Evolutionary conservation across 2,329 filamentous ascomycete species (phyloP).

Genomic region (Phialemoniopsis sp.): DNA sequence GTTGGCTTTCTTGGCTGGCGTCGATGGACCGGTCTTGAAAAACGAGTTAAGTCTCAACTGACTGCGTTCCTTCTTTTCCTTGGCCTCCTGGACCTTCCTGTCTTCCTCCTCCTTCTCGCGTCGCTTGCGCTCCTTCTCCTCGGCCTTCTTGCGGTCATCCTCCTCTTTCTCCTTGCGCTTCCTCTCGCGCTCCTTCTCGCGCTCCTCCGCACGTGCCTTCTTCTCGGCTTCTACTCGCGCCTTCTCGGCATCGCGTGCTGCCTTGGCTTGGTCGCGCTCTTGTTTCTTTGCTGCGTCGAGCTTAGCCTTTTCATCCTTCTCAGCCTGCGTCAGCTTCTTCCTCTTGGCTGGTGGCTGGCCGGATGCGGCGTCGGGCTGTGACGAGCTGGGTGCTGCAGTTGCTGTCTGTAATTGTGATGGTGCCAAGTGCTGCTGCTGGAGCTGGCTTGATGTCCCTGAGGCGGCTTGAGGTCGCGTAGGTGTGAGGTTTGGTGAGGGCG

Average conservation of each 20-base stretch:
- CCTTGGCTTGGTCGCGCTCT: constrained; percentile 24
- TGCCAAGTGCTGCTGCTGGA: not conserved
- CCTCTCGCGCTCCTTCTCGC: constrained; percentile 29
- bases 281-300: constrained; percentile 30
- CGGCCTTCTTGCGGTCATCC: constrained; percentile 19
- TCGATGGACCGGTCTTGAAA: constrained; percentile 32
- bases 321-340: constrained; percentile 35
- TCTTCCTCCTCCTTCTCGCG: constrained; percentile 50
- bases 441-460: not conserved
- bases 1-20: constrained; percentile 36
- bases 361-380: constrained; percentile 7
- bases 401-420: not conserved
- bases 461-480: constrained; percentile 14
- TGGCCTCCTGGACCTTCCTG: constrained; percentile 31
- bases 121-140: constrained; percentile 41
- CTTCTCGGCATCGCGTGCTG: constrained; percentile 18
- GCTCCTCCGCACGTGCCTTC: constrained; percentile 22
- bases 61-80: constrained; percentile 44
- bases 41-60: constrained; percentile 43
- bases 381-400: constrained; percentile 5
- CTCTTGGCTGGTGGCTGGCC: constrained; percentile 35
- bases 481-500: constrained; percentile 27
- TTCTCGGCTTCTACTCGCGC: constrained; percentile 19
- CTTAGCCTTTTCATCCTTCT: constrained; percentile 31
- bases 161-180: constrained; percentile 34